A percentile compares a stretch with the other conserved stretches of the same genome.
phyloP scores from a whole-genome alignment of 768 basidiomycete genomes.

The Sistotremastrum niveocremeum region DNA sequence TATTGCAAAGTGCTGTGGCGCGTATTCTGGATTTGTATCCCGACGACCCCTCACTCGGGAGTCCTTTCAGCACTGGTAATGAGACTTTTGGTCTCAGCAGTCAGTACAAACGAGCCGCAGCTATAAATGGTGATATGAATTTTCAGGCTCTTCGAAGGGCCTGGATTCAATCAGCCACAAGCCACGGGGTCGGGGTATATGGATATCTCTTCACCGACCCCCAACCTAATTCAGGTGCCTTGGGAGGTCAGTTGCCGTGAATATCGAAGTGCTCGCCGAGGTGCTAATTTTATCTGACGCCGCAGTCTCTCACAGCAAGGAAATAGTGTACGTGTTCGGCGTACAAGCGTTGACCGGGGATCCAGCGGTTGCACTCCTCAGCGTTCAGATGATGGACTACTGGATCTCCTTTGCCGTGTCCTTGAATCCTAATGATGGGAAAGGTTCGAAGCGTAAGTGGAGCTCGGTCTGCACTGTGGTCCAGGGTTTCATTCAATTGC shows the following conservation, averaged over 20 bases:
- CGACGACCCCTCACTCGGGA: slow-evolving; percentile 26
- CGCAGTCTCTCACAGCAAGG: slow-evolving; percentile 9
- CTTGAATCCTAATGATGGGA: slow-evolving; percentile 31
- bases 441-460: slow-evolving; percentile 19
- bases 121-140: slow-evolving; percentile 23
- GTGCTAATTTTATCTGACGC: no score
- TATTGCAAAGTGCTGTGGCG: slow-evolving; percentile 13
- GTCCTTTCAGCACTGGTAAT: slow-evolving; percentile 33
- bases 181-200: slow-evolving; percentile 23
- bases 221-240: slow-evolving; percentile 6
- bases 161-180: slow-evolving; percentile 27
- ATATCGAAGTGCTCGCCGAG: no score
- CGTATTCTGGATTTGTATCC: slow-evolving; percentile 28
- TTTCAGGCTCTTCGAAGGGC: slow-evolving; percentile 27
- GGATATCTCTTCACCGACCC: slow-evolving; percentile 31
- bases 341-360: neutral
- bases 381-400: slow-evolving; percentile 27
- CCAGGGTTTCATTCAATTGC: neutral
- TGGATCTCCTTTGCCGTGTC: slow-evolving; percentile 34
- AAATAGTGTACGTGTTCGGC: slow-evolving; percentile 11
- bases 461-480: neutral
- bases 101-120: slow-evolving; percentile 26
- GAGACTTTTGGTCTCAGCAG: slow-evolving; percentile 29
- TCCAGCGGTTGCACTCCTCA: slow-evolving; percentile 10
- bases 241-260: no score